Evolutionary conservation across 441 rosid genomes (phyloP).

Genomic region (Lepidium campestre): DNA sequence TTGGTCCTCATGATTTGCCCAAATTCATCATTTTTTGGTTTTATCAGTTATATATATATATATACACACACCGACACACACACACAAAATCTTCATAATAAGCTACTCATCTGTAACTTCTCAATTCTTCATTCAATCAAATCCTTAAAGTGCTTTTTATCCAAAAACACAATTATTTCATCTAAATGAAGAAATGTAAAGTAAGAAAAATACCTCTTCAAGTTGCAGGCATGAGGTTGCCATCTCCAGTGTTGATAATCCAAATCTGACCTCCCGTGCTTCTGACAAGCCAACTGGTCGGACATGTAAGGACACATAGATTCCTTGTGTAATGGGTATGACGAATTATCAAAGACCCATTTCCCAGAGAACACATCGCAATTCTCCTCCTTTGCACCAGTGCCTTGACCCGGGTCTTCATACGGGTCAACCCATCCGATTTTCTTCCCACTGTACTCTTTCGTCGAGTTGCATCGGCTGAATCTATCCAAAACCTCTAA

Average conservation of each 20-base stretch:
- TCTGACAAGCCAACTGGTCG: slow-evolving; percentile 90
- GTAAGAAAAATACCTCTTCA: slow-evolving; percentile 46
- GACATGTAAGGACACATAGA: slow-evolving; percentile 93
- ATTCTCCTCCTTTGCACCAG: slow-evolving; percentile 34
- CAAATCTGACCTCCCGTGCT: slow-evolving; percentile 89
- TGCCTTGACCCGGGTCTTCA: slow-evolving; percentile 24
- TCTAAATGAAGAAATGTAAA: neutral
- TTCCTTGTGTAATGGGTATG: slow-evolving; percentile 72
- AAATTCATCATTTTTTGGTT: neutral
- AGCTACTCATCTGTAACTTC: neutral
- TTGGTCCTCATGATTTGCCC: neutral
- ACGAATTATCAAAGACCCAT: slow-evolving; percentile 75
- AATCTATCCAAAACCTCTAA: slow-evolving; percentile 65
- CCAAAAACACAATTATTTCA: neutral
- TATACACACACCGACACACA: too few species aligned
- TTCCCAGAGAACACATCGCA: slow-evolving; percentile 82
- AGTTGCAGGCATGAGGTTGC: slow-evolving; percentile 85
- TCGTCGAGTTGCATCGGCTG: slow-evolving; percentile 63
- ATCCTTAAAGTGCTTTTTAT: neutral
- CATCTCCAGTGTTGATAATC: slow-evolving; percentile 84
- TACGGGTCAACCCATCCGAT: slow-evolving; percentile 43
- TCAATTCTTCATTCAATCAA: neutral
- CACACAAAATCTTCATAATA: neutral
- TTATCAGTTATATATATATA: too few species aligned
- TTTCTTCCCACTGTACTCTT: slow-evolving; percentile 58